Conservation (phyloP, 345 rosid genomes). For the Eucalyptus pauciflora region DNA sequence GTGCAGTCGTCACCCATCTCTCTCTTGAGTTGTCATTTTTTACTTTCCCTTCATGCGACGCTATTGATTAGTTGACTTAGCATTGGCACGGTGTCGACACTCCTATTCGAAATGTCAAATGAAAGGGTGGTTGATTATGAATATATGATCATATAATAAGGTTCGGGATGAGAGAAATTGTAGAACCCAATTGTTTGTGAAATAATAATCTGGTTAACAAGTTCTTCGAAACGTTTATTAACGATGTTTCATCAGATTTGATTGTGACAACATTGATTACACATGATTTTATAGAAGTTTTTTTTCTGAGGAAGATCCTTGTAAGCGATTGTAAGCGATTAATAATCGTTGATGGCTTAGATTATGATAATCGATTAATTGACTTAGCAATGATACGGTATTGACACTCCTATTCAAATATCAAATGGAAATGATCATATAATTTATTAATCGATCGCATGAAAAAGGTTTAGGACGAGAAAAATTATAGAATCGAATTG, state of each 20-base stretch:
- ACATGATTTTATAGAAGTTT: fast-evolving
- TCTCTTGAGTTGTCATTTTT: background rate
- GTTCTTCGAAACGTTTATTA: background rate
- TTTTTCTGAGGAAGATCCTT: too few species aligned
- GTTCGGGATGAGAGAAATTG: too few species aligned
- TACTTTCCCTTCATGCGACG: fast-evolving
- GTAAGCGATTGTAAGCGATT: fast-evolving
- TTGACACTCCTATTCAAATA: too few species aligned
- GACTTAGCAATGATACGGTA: fast-evolving
- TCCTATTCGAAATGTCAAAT: background rate
- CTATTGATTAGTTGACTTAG: background rate
- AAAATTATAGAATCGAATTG: background rate
- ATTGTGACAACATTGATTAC: background rate
- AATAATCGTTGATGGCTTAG: fast-evolving
- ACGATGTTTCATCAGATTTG: background rate
- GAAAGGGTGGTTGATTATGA: fast-evolving
- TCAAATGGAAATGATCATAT: fast-evolving
- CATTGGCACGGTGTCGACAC: fast-evolving
- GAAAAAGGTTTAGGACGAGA: background rate
- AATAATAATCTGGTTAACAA: background rate
- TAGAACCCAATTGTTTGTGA: too few species aligned
- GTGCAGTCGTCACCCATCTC: background rate
- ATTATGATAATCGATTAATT: too few species aligned
- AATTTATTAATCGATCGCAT: background rate
- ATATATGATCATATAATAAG: background rate